phyloP scores from a whole-genome alignment of 768 basidiomycete genomes.

The Dioszegia aurantiaca region DNA sequence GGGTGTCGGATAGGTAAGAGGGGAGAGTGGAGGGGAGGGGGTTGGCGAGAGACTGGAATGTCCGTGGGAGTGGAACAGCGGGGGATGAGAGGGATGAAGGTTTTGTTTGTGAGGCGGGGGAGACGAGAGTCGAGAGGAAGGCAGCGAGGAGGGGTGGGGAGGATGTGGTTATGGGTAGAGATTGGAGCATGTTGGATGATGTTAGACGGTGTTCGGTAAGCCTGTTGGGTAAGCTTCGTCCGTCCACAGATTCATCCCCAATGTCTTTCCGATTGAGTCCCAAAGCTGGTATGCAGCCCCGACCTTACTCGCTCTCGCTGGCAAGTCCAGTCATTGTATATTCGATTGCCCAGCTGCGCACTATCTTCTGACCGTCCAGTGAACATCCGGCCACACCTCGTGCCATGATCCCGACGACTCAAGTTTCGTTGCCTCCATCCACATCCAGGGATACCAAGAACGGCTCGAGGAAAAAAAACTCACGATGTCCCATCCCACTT shows the following conservation, averaged over 20 bases:
- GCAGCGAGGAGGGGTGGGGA: conserved; percentile 75
- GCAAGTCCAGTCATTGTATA: too few relatives aligned
- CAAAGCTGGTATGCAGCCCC: too few relatives aligned
- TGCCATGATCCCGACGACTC: too few relatives aligned
- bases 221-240: conserved; percentile 55
- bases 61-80: conserved; percentile 53
- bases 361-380: too few relatives aligned
- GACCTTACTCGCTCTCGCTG: too few relatives aligned
- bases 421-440: too few relatives aligned
- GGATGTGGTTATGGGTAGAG: conserved; percentile 79
- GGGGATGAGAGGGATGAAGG: conserved; percentile 51
- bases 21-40: conserved; percentile 66
- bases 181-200: conserved; percentile 79
- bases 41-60: conserved; percentile 69
- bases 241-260: too few relatives aligned
- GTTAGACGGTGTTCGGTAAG: conserved; percentile 75
- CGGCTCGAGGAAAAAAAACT: conserved; percentile 38
- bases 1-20: conserved; percentile 75
- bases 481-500: conserved; percentile 85
- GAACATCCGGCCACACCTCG: too few relatives aligned
- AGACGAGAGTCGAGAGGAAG: conserved; percentile 67
- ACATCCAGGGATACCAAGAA: too few relatives aligned
- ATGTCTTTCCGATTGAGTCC: too few relatives aligned
- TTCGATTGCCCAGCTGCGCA: too few relatives aligned
- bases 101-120: conserved; percentile 41